phyloP scores from a whole-genome alignment of 495 filamentous ascomycete genomes.

The Lasiosphaeriaceae sp. region DNA sequence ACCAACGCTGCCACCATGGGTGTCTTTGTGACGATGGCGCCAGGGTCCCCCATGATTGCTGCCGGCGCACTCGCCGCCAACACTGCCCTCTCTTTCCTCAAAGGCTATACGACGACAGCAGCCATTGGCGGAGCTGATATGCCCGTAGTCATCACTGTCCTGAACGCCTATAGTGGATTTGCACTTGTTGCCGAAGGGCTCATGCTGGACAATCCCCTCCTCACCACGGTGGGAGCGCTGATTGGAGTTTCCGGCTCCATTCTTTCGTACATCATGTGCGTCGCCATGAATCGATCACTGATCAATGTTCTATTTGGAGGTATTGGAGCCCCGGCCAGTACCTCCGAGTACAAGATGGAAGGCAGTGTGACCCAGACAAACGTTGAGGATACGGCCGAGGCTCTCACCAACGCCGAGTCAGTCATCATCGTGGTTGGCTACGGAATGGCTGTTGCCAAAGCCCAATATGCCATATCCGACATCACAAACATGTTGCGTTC shows the following conservation, averaged over 20 bases:
- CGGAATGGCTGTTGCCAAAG: constrained; percentile 84
- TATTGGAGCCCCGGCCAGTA: constrained; percentile 52
- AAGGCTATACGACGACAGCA: constrained; percentile 76
- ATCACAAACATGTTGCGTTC: constrained; percentile 66
- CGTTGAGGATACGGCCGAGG: constrained; percentile 70
- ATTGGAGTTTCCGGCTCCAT: constrained; percentile 81
- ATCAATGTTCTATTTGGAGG: constrained; percentile 81
- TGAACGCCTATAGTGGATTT: constrained; percentile 83
- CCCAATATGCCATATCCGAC: constrained; percentile 78
- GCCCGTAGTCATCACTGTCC: constrained; percentile 81
- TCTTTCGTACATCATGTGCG: constrained; percentile 76
- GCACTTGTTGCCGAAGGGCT: constrained; percentile 79
- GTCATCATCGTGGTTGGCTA: constrained; percentile 84
- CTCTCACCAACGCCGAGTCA: constrained; percentile 63
- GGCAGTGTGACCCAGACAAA: constrained; percentile 67
- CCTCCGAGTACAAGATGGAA: constrained; percentile 66
- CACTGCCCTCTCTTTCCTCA: constrained; percentile 69
- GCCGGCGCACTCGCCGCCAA: constrained; percentile 69
- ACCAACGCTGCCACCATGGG: constrained; percentile 75
- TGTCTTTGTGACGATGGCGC: constrained; percentile 70
- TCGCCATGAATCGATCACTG: constrained; percentile 78
- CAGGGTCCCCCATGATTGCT: constrained; percentile 67
- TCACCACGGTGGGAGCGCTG: constrained; percentile 73
- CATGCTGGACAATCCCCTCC: constrained; percentile 78
- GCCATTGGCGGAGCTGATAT: constrained; percentile 84